These are phyloP conservation scores for Volvariella surrecta DNA, from an alignment of 1,284 basidiomycete species.

Conservation along the genomic window DNA sequence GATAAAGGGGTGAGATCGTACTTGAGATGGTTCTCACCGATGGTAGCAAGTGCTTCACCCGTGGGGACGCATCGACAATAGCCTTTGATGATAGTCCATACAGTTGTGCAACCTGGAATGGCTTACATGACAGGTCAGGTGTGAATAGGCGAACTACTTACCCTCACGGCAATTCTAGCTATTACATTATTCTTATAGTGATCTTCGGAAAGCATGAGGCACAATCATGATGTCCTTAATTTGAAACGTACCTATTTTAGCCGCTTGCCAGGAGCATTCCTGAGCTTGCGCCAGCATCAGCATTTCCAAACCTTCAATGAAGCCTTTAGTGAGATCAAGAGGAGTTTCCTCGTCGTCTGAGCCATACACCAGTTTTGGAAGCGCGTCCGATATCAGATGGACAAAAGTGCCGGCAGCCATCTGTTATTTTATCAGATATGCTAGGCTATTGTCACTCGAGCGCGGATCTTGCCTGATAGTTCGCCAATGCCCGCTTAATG, in stretches of 20 bases:
- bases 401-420: conserved; percentile 71
- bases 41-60: conserved; percentile 42
- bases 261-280: conserved; percentile 95
- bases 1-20: conserved; percentile 6
- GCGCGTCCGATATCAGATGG: conserved; percentile 48
- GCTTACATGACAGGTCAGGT: conserved; percentile 1
- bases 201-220: conserved; percentile 31
- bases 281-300: conserved; percentile 94
- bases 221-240: conserved; percentile 9
- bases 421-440: conserved; percentile 29
- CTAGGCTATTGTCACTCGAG: not conserved
- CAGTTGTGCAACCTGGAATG: conserved; percentile 49
- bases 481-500: conserved; percentile 63
- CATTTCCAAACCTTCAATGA: conserved; percentile 59
- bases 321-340: conserved; percentile 56
- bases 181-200: conserved; percentile 80
- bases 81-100: conserved; percentile 52
- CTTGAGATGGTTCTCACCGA: conserved; percentile 34
- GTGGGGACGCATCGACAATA: conserved; percentile 40
- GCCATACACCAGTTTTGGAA: conserved; percentile 49
- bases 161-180: conserved; percentile 79
- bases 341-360: conserved; percentile 46
- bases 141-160: conserved; percentile 15
- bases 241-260: conserved; percentile 59
- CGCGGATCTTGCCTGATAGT: conserved; percentile 55